Percentiles rank a stretch among this genome's conserved stretches.
These are phyloP conservation scores for Clohesyomyces aquaticus DNA, from an alignment of 495 filamentous ascomycete genomes.

Conservation along the genomic window DNA sequence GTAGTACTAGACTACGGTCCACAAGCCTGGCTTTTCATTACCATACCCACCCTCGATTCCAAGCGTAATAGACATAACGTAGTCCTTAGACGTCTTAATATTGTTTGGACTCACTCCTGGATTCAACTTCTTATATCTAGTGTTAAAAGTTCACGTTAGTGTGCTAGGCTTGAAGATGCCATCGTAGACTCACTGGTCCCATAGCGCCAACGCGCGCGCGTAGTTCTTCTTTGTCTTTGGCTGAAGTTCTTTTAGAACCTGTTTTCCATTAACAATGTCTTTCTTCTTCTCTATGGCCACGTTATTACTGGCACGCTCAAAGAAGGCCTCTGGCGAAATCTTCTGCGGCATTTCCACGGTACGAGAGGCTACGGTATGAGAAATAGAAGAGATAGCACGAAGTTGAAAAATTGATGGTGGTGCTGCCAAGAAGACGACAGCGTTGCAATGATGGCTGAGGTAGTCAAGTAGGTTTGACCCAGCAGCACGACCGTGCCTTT, in stretches of 20 bases:
- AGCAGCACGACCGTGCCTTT: slow-evolving; percentile 1
- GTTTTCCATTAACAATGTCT: slow-evolving; percentile 3
- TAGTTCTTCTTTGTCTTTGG: slow-evolving; percentile 10
- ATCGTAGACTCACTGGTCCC: slow-evolving; percentile 15
- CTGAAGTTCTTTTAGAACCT: slow-evolving; percentile 10
- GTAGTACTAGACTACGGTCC: slow-evolving; percentile 20
- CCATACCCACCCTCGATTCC: slow-evolving; percentile 6
- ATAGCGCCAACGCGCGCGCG: slow-evolving; percentile 6
- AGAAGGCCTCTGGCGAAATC: slow-evolving; percentile 12
- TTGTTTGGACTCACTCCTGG: slow-evolving; percentile 11
- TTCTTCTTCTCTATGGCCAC: slow-evolving; percentile 9
- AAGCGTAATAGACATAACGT: slow-evolving; percentile 10
- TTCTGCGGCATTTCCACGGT: slow-evolving; percentile 10
- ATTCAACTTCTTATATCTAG: slow-evolving; percentile 19
- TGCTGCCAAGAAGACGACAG: not conserved
- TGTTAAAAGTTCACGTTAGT: slow-evolving; percentile 19
- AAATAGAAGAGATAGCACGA: slow-evolving; percentile 18
- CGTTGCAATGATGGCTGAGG: not conserved
- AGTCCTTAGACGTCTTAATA: slow-evolving; percentile 18
- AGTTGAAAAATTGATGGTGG: not conserved
- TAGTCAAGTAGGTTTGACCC: slow-evolving; percentile 8
- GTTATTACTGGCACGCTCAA: slow-evolving; percentile 10
- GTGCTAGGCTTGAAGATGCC: slow-evolving; percentile 6
- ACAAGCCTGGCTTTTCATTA: slow-evolving; percentile 15
- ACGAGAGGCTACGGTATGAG: slow-evolving; percentile 2